Conservation (phyloP, 169 alveolate genomes). For the Eimeria brunetti region DNA sequence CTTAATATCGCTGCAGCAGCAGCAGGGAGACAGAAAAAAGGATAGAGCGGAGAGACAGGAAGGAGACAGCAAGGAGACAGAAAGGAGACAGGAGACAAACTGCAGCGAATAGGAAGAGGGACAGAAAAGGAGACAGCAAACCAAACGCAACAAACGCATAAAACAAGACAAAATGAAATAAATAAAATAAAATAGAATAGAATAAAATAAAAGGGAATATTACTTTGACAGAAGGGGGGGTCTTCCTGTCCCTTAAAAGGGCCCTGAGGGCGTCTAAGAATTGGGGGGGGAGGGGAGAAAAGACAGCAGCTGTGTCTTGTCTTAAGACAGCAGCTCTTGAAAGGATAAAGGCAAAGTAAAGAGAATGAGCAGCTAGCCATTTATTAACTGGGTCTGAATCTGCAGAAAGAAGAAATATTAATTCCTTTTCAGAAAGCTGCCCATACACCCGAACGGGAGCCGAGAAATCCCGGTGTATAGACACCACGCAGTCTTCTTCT, state of each 20-base stretch:
- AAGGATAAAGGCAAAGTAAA: not conserved
- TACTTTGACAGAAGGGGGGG: not conserved
- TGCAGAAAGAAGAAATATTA: constrained; percentile 88
- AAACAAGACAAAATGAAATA: too few species aligned
- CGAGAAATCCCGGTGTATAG: constrained; percentile 87
- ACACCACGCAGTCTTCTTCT: not conserved
- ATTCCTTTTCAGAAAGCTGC: constrained; percentile 88
- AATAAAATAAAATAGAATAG: too few species aligned
- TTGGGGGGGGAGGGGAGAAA: not conserved
- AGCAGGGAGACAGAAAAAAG: too few species aligned
- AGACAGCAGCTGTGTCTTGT: not conserved
- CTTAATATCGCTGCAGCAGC: too few species aligned
- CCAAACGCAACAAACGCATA: too few species aligned
- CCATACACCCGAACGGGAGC: constrained; percentile 93
- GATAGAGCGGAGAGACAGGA: too few species aligned
- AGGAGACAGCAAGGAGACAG: too few species aligned
- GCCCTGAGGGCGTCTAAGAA: constrained; percentile 17
- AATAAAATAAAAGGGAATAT: too few species aligned
- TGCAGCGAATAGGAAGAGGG: too few species aligned
- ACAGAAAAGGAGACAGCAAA: too few species aligned
- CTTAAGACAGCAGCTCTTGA: not conserved
- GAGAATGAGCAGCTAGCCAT: constrained; percentile 42
- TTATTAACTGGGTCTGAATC: constrained; percentile 88
- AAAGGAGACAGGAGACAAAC: too few species aligned
- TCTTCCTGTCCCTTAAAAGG: not conserved